Conservation (phyloP, 495 filamentous ascomycete species). For the Arthonia radiata region DNA sequence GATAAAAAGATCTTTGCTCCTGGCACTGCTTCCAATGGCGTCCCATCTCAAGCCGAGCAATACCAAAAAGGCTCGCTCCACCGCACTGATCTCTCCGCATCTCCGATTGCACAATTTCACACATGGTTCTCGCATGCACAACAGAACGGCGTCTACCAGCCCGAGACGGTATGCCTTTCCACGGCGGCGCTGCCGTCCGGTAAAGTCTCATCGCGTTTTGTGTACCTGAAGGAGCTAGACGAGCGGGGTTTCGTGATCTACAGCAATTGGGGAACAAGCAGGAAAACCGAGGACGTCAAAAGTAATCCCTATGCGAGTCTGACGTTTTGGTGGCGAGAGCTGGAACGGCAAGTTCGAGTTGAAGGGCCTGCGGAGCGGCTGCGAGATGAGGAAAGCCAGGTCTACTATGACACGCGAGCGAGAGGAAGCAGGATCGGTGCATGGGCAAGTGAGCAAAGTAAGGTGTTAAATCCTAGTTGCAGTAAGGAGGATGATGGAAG, state of each 20-base stretch:
- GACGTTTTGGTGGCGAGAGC: conserved; percentile 49
- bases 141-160: conserved; percentile 35
- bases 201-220: conserved; percentile 55
- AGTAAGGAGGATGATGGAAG: conserved; percentile 32
- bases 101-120: conserved; percentile 62
- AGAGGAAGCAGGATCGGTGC: conserved; percentile 66
- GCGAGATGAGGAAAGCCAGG: conserved; percentile 46
- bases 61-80: conserved; percentile 31
- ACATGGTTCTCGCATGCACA: conserved; percentile 58
- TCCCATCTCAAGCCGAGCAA: conserved; percentile 32
- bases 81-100: conserved; percentile 23
- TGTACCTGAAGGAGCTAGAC: conserved; percentile 70
- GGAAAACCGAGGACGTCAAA: conserved; percentile 39
- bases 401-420: conserved; percentile 65
- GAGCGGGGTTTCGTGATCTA: conserved; percentile 70
- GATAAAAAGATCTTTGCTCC: no score
- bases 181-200: conserved; percentile 73
- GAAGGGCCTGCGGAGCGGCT: conserved; percentile 52
- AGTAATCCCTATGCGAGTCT: conserved; percentile 42
- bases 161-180: conserved; percentile 51
- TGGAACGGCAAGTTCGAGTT: conserved; percentile 69
- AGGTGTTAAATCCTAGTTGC: conserved; percentile 28
- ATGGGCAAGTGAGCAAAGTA: conserved; percentile 79
- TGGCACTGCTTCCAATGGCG: conserved; percentile 13
- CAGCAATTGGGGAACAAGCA: conserved; percentile 63